These are phyloP conservation scores for Spirogloea muscicola DNA, from an alignment of 139 green algal species.

Conservation along the genomic window DNA sequence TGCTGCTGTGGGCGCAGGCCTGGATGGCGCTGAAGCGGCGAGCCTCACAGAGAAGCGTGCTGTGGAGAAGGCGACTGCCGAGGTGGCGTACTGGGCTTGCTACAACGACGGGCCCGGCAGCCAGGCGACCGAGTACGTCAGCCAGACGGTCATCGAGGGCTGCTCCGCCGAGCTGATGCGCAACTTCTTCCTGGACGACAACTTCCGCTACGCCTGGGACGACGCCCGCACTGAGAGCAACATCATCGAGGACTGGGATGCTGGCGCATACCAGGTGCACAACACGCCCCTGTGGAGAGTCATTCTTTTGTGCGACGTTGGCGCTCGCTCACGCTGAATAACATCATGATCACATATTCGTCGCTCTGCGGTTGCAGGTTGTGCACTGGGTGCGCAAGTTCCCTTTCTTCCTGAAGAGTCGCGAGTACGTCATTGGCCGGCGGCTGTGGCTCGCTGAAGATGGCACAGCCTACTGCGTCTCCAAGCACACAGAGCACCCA, in stretches of 20 bases:
- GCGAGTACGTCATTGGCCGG: conserved; percentile 25
- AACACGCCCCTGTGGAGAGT: too few relatives aligned
- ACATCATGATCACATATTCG: too few relatives aligned
- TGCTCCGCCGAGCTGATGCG: conserved; percentile 23
- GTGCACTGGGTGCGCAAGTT: conserved; percentile 30
- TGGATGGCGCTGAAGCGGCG: too few relatives aligned
- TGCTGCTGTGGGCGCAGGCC: too few relatives aligned
- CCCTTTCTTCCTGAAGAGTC: conserved; percentile 20
- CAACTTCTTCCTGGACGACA: conserved; percentile 47
- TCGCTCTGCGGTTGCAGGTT: background rate
- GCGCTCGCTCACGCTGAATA: too few relatives aligned
- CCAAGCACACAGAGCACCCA: conserved; percentile 13
- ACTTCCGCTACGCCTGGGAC: conserved; percentile 40
- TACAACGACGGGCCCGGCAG: too few relatives aligned
- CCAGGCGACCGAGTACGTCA: conserved; percentile 43
- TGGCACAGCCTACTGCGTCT: conserved; percentile 23
- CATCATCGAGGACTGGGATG: conserved; percentile 20
- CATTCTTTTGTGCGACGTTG: too few relatives aligned
- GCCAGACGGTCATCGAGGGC: conserved; percentile 23
- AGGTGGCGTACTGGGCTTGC: too few relatives aligned
- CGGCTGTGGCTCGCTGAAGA: background rate
- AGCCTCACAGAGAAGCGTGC: too few relatives aligned
- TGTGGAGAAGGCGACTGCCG: too few relatives aligned
- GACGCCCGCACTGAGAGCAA: conserved; percentile 12
- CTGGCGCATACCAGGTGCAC: too few relatives aligned